Evolutionary conservation across 192 early-diverging fungal species (phyloP).

Genomic region (Linnemannia elongata): DNA sequence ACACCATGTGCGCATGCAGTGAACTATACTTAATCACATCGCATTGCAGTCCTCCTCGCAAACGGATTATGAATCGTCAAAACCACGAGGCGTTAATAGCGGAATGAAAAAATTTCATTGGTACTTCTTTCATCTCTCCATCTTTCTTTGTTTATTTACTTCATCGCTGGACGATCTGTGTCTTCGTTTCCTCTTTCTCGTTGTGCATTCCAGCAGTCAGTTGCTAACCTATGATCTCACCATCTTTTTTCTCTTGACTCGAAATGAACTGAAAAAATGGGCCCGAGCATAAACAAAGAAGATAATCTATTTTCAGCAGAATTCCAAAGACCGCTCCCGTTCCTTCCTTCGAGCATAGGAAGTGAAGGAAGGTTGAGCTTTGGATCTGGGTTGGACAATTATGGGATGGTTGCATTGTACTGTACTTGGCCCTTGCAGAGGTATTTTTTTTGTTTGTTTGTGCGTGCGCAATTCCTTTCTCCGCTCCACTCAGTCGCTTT

Average conservation of each 20-base stretch:
- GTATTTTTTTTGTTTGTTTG: not conserved
- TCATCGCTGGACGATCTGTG: not conserved
- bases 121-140: not conserved
- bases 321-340: not conserved
- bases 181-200: not conserved
- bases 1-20: not conserved
- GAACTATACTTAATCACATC: not conserved
- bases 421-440: not conserved
- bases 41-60: not conserved
- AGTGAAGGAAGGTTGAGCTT: not conserved
- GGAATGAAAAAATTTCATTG: not conserved
- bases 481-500: not conserved
- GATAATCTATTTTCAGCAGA: not conserved
- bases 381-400: not conserved
- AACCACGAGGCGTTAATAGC: not conserved
- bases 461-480: conserved; percentile 4
- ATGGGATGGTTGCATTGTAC: not conserved
- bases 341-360: not conserved
- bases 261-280: not conserved
- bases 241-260: not conserved
- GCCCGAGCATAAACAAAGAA: not conserved
- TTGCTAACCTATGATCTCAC: not conserved
- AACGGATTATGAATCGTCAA: not conserved
- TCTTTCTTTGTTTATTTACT: not conserved
- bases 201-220: not conserved